A percentile compares a stretch with the other conserved stretches of the same genome.
Evolutionary conservation across 805 yeast genomes (phyloP).

Genomic region (Ogataea trehaloabstinens): DNA sequence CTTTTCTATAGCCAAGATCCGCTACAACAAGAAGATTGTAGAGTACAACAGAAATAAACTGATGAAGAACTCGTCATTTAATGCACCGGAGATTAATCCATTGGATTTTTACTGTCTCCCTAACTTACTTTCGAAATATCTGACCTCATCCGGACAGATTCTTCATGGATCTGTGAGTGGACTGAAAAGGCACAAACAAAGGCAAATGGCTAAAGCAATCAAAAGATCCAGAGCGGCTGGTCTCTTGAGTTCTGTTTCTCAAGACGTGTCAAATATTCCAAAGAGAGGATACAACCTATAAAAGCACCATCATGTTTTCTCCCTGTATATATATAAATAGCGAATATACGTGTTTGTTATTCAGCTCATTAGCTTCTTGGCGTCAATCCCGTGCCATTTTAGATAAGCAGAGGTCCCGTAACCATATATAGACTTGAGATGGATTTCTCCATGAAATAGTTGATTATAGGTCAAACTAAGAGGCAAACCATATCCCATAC

Average conservation of each 20-base stretch:
- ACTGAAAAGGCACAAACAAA: conserved; percentile 63
- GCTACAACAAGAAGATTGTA: conserved; percentile 42
- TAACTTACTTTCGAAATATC: conserved; percentile 58
- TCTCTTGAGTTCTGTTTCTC: conserved; percentile 71
- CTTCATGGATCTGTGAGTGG: conserved; percentile 72
- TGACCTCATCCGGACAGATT: conserved; percentile 74
- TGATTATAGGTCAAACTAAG: conserved; percentile 73
- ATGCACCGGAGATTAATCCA: conserved; percentile 56
- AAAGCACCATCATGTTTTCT: not conserved
- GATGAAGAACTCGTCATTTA: conserved; percentile 31
- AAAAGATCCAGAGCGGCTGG: conserved; percentile 82
- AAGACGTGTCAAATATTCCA: conserved; percentile 43
- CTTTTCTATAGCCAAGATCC: conserved; percentile 59
- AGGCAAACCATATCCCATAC: conserved; percentile 96
- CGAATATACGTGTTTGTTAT: not conserved
- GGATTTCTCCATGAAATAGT: conserved; percentile 67
- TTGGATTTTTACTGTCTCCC: conserved; percentile 72
- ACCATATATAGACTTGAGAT: conserved; percentile 69
- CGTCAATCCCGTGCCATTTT: conserved; percentile 38
- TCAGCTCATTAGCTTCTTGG: conserved; percentile 16
- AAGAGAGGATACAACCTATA: conserved; percentile 31
- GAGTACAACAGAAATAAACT: conserved; percentile 17
- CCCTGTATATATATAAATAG: not conserved
- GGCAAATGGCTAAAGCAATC: conserved; percentile 69
- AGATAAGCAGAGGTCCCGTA: conserved; percentile 79